These are phyloP conservation scores for Hymenoscyphus linearis DNA, from an alignment of 2,329 filamentous ascomycete species.

Conservation along the genomic window DNA sequence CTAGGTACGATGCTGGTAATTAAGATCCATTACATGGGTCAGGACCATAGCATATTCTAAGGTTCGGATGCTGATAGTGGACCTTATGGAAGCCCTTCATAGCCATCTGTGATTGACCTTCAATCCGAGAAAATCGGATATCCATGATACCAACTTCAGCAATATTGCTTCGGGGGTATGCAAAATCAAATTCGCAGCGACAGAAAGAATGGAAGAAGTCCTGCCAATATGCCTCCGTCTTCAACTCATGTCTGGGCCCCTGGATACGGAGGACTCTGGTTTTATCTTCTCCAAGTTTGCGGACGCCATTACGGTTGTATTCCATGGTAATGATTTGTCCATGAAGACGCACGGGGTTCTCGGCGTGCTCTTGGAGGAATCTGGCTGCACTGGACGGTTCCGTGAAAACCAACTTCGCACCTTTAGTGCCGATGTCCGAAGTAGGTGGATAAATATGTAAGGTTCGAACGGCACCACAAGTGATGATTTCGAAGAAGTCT, in stretches of 20 bases:
- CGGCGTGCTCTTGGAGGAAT: background rate
- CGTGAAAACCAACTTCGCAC: background rate
- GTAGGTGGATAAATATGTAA: background rate
- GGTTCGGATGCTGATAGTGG: background rate
- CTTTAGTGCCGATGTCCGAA: background rate
- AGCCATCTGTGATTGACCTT: slow-evolving; percentile 8
- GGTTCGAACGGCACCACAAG: background rate
- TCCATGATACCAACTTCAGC: slow-evolving; percentile 6
- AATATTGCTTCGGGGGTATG: background rate
- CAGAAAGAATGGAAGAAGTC: background rate
- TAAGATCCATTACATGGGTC: background rate
- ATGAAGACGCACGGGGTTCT: background rate
- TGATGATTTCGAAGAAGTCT: background rate
- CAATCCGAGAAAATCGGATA: slow-evolving; percentile 12
- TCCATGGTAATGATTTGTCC: background rate
- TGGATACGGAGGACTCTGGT: slow-evolving; percentile 9
- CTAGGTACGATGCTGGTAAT: background rate
- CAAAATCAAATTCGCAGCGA: background rate
- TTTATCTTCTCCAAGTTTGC: background rate
- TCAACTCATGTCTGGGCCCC: background rate
- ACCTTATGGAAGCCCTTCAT: slow-evolving; percentile 1
- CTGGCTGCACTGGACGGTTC: background rate
- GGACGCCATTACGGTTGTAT: slow-evolving; percentile 3
- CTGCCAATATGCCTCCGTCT: background rate
- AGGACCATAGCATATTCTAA: slow-evolving; percentile 2